A percentile compares a stretch with the other conserved stretches of the same genome.
Evolutionary conservation across 108 stramenopile genomes (phyloP).

Genomic region (Nannochloropsis oceanica): DNA sequence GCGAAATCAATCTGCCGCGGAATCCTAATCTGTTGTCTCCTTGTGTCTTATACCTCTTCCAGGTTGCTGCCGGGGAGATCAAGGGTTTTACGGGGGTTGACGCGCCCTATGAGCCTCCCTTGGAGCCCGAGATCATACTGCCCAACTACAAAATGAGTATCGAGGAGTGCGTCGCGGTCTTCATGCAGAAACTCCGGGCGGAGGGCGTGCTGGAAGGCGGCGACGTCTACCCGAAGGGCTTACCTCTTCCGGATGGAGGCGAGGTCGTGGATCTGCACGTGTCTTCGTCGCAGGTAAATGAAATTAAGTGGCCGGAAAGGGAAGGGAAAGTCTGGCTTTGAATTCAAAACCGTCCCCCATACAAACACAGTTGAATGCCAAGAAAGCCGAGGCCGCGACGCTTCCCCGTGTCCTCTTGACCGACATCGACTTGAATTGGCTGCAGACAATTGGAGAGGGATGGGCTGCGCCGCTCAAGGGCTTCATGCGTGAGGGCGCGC

Average conservation of each 20-base stretch:
- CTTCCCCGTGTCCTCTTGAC: slow-evolving; percentile 84
- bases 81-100: slow-evolving; percentile 97
- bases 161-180: slow-evolving; percentile 69
- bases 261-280: slow-evolving; percentile 79
- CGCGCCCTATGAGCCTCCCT: slow-evolving; percentile 91
- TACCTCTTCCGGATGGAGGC: slow-evolving; percentile 95
- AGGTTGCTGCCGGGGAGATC: slow-evolving; percentile 72
- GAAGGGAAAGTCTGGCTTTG: too few relatives aligned
- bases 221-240: slow-evolving; percentile 54
- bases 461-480: slow-evolving; percentile 94
- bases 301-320: too few relatives aligned
- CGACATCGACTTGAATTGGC: slow-evolving; percentile 94
- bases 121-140: slow-evolving; percentile 66
- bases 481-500: slow-evolving; percentile 92
- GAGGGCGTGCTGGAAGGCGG: slow-evolving; percentile 85
- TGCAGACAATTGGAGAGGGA: slow-evolving; percentile 88
- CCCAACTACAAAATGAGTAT: slow-evolving; percentile 77
- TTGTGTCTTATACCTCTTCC: neutral
- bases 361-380: slow-evolving; percentile 29
- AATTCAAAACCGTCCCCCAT: too few relatives aligned
- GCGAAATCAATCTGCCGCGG: too few relatives aligned
- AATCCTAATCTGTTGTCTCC: too few relatives aligned
- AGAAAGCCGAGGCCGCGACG: slow-evolving; percentile 55
- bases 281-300: slow-evolving; percentile 25
- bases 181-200: slow-evolving; percentile 63